Base-by-base conservation (phyloP, 202 grass and related monocot genomes). In the Setaria italica region DNA sequence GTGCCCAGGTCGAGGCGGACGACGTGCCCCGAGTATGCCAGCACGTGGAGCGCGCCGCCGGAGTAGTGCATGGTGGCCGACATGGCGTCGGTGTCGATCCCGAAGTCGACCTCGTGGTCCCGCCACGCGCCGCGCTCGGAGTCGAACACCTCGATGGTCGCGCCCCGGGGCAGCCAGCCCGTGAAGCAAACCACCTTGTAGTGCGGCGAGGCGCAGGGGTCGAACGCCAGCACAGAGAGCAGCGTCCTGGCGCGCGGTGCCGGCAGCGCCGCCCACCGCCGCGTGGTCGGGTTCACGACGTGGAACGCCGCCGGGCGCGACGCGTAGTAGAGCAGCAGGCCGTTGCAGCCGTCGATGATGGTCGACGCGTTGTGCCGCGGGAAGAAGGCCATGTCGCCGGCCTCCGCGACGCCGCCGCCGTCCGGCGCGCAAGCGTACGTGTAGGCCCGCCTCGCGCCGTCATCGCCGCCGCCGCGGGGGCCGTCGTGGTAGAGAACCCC, bases 171-270 rank as follows among this genome's bases (percentile, higher is more conserved):
- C 3, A 88, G 86, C 93, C 93, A 98, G 3, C 82, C 86, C 4
- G 90, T 89, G 96, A 98, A 98, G 87, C 93, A 98, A 3, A 98
- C 56, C 51, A 98, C 96, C 88, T 66, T 88, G 90, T 91, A 98
- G 50, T 80, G 80, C 60, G 78, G 86, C 0, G 91, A 95, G 16
- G 54, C 46, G 78, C 55, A 70, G 29, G 93, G 93, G 80, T 95
- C 96, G 74, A 98, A 98, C 6, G 93, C 90, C 72, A 98, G 78
- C 17, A 98, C 64, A 0, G 96, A 93, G 57, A 98, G 87, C 47
- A 86, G 88, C 56, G 90, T 95, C 70, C 6, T 83, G 72, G 30
- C 62, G 6, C 14, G 11, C 5, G 90, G 70, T 37, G 49, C 19
- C 15, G 96, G 96, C 11, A 95, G 84, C 3, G 72, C 51, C 37